These are phyloP conservation scores for Castanea crenata DNA, from an alignment of 306 rosid species.

Conservation along the genomic window DNA sequence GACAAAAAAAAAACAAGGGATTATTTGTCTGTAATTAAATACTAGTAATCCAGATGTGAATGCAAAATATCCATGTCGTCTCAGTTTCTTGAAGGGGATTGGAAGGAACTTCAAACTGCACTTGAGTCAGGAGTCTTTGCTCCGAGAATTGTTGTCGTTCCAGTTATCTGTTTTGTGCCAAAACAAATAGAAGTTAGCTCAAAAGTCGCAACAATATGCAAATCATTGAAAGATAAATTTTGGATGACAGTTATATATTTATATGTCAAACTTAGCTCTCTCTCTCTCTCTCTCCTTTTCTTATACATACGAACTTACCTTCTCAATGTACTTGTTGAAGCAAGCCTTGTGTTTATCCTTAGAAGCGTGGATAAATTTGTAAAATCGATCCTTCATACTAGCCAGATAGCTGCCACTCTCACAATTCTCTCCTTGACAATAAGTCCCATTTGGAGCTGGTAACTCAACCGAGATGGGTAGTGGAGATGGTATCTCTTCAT, in stretches of 20 bases:
- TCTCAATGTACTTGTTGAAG: constrained; percentile 44
- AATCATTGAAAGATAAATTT: background rate
- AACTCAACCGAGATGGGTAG: no score
- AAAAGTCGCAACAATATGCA: background rate
- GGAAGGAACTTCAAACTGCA: constrained; percentile 29
- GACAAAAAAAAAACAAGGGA: no score
- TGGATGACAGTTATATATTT: no score
- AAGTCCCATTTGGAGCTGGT: constrained; percentile 26
- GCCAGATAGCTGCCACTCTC: constrained; percentile 53
- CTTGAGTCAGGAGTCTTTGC: constrained; percentile 16
- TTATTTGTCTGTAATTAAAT: background rate
- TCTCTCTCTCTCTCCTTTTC: background rate
- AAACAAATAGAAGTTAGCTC: constrained; percentile 9
- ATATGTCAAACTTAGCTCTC: background rate
- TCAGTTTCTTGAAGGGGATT: constrained; percentile 25
- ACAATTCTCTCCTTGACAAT: constrained; percentile 55
- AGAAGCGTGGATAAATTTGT: constrained; percentile 57
- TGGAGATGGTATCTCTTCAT: no score
- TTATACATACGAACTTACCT: constrained; percentile 29
- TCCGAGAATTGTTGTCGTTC: constrained; percentile 26
- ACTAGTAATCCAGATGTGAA: constrained; percentile 6
- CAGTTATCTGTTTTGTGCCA: constrained; percentile 37
- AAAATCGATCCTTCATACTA: constrained; percentile 48
- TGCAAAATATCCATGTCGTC: constrained; percentile 26
- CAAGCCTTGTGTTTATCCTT: constrained; percentile 56